Evolutionary conservation across 495 filamentous ascomycete genomes (phyloP), one percentile per base, ranked within the genome.

Genomic region (Hyaloscypha bicolor): DNA sequence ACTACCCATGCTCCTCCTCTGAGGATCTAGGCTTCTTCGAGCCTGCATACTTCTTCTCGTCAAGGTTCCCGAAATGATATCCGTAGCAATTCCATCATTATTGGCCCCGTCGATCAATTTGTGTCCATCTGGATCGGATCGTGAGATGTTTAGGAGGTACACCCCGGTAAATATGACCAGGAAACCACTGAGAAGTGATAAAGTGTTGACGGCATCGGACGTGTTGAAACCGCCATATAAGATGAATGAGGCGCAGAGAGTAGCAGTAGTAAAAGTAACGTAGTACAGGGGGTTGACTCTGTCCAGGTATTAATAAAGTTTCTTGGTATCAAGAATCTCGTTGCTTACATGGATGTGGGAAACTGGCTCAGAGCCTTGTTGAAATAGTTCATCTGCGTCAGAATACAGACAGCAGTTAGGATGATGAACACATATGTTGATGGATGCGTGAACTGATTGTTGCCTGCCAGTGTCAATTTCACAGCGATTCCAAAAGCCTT

Each of bases 361-460:
- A 97, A 99, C 74, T 96, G 93, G 78, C 92, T 96, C 70, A 99
- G 82, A 33, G 95, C 95, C 78, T 99, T 99, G 83, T 99, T 99
- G 78, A 99, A 96, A 78, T 98, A 99, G 79, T 98, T 98, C 96
- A 99, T 97, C 80, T 99, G 95, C 22, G 93, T 97, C 60, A 98
- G 77, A 76, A 98, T 98, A 80, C 95, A 98, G 67, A 97, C 92
- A 3, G 81, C 85, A 0, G 92, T 93, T 48, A 98, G 88, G 72
- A 99, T 97, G 73, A 91, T 88, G 75, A 99, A 99, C 56, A 97
- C 94, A 74, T 98, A 99, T 57, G 95, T 99, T 56, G 92, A 96
- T 0, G 95, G 90, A 72, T 96, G 91, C 4, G 85, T 87, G 74
- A 99, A 96, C 76, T 99, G 95, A 79, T 99, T 99, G 73, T 95